phyloP scores from a whole-genome alignment of 495 filamentous ascomycete species.

The Penicillium paradoxum region DNA sequence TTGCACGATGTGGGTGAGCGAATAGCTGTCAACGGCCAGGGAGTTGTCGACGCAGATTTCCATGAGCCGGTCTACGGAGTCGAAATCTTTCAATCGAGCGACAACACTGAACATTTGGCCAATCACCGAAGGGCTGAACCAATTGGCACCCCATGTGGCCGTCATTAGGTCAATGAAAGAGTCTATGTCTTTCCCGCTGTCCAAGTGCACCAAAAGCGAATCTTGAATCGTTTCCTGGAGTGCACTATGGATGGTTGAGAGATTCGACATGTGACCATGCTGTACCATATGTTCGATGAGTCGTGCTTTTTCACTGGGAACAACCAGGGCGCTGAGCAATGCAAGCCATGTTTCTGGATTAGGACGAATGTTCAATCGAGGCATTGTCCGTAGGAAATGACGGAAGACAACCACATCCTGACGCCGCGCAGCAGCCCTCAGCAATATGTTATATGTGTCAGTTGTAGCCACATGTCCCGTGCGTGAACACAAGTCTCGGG shows the following conservation, averaged over 20 bases:
- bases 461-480: conserved; percentile 35
- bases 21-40: conserved; percentile 16
- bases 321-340: conserved; percentile 32
- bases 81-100: conserved; percentile 17
- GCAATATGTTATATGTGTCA: conserved; percentile 43
- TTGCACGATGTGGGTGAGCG: conserved; percentile 18
- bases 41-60: conserved; percentile 24
- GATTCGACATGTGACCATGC: conserved; percentile 27
- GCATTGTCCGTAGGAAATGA: conserved; percentile 30
- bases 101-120: conserved; percentile 35
- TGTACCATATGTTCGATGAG: conserved; percentile 34
- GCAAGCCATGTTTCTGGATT: conserved; percentile 42
- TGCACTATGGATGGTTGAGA: conserved; percentile 16
- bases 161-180: conserved; percentile 33
- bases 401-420: conserved; percentile 34
- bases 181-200: conserved; percentile 28
- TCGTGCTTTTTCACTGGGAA: conserved; percentile 24
- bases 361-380: conserved; percentile 30
- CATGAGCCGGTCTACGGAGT: conserved; percentile 23
- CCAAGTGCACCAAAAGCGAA: conserved; percentile 30
- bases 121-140: conserved; percentile 31
- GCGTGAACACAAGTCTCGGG: conserved; percentile 25
- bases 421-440: conserved; percentile 30
- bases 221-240: conserved; percentile 32
- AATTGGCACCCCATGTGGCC: conserved; percentile 24